Evolutionary conservation across 1,139 yeast species (phyloP).

Genomic region (Diutina mesorugosa): DNA sequence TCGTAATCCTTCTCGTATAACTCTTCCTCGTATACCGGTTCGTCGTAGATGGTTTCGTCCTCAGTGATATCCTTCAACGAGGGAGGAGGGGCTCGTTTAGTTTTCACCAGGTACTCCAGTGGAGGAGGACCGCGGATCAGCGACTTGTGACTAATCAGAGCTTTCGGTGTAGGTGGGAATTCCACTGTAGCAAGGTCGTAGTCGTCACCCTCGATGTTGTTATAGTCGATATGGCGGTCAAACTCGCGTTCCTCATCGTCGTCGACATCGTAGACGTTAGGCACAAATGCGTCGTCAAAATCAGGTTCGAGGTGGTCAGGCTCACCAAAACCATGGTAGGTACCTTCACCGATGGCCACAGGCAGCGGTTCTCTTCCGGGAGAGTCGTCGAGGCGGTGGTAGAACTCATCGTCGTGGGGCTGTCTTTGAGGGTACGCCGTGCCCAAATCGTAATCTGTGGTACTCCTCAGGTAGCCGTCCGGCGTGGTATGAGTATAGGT

Average conservation of each 20-base stretch:
- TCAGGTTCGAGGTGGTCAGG: neutral
- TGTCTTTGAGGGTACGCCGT: neutral
- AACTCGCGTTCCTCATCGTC: constrained; percentile 24
- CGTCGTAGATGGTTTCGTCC: neutral
- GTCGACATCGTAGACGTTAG: constrained; percentile 31
- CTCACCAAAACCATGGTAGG: neutral
- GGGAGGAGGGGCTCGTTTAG: neutral
- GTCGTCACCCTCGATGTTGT: constrained; percentile 31
- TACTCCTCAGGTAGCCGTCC: neutral
- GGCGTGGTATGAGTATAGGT: neutral
- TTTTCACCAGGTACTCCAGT: neutral
- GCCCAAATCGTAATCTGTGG: neutral
- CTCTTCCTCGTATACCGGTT: neutral
- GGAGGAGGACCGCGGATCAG: neutral
- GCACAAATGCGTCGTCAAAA: constrained; percentile 30
- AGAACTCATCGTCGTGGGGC: neutral
- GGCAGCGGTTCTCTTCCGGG: neutral
- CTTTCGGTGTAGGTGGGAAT: constrained; percentile 11
- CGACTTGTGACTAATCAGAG: neutral
- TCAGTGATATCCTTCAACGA: neutral
- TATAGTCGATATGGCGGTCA: constrained; percentile 27
- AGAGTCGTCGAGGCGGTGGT: neutral
- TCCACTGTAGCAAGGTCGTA: constrained; percentile 27
- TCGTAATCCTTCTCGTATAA: neutral
- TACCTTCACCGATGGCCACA: neutral